Conservation (phyloP, 352 stramenopile species). For the Pythium dissimile region DNA sequence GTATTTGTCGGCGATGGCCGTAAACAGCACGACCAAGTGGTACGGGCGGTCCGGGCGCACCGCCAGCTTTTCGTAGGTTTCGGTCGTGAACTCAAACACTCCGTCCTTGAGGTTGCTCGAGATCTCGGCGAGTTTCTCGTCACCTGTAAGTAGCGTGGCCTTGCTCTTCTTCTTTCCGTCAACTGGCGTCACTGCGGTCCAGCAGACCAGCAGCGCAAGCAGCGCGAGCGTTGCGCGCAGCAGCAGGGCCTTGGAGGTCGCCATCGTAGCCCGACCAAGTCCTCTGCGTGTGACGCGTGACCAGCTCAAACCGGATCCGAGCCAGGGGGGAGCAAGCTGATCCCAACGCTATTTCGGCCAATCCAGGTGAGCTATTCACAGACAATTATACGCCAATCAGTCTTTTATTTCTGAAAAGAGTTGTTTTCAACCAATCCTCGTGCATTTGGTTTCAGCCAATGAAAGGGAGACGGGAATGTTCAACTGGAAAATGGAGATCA, state of each 20-base stretch:
- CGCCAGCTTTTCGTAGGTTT: slow-evolving; percentile 56
- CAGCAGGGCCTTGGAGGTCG: slow-evolving; percentile 16
- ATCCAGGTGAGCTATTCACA: no score
- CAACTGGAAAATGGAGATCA: background rate
- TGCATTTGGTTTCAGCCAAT: slow-evolving; percentile 3
- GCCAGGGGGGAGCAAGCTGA: slow-evolving; percentile 13
- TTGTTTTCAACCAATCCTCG: background rate
- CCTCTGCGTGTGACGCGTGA: slow-evolving; percentile 24
- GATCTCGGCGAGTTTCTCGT: slow-evolving; percentile 65
- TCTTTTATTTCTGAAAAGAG: no score
- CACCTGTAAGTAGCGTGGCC: slow-evolving; percentile 32
- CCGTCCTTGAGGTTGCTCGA: slow-evolving; percentile 45
- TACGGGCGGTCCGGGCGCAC: slow-evolving; percentile 71
- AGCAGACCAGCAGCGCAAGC: slow-evolving; percentile 31
- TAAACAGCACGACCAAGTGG: slow-evolving; percentile 79
- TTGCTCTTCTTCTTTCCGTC: slow-evolving; percentile 36
- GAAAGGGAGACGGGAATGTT: background rate
- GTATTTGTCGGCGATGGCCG: slow-evolving; percentile 68
- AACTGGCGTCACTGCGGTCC: slow-evolving; percentile 24
- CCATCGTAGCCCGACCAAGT: slow-evolving; percentile 1
- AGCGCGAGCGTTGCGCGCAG: slow-evolving; percentile 33
- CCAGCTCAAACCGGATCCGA: slow-evolving; percentile 2
- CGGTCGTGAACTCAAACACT: slow-evolving; percentile 52
- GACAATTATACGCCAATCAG: no score
- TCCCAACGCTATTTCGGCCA: slow-evolving; percentile 20